Base-by-base conservation (phyloP, 1,284 basidiomycete species). In the Trichosporon sp. region DNA sequence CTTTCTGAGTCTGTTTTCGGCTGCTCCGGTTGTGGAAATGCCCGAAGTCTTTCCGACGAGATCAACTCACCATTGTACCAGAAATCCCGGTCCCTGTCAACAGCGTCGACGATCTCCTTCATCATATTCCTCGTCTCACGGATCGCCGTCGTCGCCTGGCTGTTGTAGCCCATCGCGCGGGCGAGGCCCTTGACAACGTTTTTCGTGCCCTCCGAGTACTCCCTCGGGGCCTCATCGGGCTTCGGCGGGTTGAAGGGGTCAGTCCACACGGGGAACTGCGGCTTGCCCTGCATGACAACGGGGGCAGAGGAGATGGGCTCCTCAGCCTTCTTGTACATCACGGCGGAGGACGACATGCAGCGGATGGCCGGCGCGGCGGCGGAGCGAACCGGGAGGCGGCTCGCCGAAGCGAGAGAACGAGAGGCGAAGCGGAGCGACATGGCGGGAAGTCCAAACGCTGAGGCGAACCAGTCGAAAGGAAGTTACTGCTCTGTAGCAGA, bases 111-210 rank as follows among this genome's bases (percentile, higher is more conserved):
- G 54, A 86, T 85, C 4, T 84, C 84, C 65, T 86, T 85, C 81
- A 88, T 86, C 79, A 88, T 86, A 70, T 87, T 84, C 16, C 85
- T 85, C 6, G 87, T 86, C 70, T 87, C 86, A 21, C 87, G 79
- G 71, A 88, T 87, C 8, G 87, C 86, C 10, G 85, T 87, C 12
- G 80, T 80, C 12, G 84, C 83, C 68, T 81, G 80, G 59, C 85
- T 82, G 77, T 87, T 86, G 81, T 87, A 88, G 26, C 87, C 87
- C 79, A 88, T 84, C 65, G 87, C 56, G 66, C 81, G 83, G 31
- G 86, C 87, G 3, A 87, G 65, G 10, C 78, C 77, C 56, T 77
- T 76, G 21, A 83, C 79, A 26, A 84, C 46, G 38, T 72, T 74
- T 48, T 78, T 76, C 10, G 79, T 81, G 26, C 78, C 67, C 59